A percentile compares a stretch with the other conserved stretches of the same genome.
These are phyloP conservation scores for Fusarium brachygibbosum DNA, from an alignment of 2,329 filamentous ascomycete species.

Conservation along the genomic window DNA sequence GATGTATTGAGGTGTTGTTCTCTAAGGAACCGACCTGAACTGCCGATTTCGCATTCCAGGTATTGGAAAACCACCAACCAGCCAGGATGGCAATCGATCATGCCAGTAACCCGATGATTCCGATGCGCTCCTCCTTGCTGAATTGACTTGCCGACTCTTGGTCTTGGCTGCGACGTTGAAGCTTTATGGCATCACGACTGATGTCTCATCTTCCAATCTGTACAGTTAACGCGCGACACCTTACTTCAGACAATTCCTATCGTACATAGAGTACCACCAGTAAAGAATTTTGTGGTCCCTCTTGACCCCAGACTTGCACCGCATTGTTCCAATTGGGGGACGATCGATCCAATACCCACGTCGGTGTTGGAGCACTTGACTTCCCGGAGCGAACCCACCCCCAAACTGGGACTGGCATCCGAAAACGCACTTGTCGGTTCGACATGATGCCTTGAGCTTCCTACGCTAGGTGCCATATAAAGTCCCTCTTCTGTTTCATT, in stretches of 20 bases:
- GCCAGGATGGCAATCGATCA: slow-evolving; percentile 26
- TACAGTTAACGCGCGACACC: neutral
- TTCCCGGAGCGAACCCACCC: slow-evolving; percentile 48
- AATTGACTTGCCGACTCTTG: neutral
- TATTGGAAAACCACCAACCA: slow-evolving; percentile 27
- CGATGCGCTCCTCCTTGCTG: neutral
- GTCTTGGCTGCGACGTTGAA: neutral
- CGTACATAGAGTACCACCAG: slow-evolving; percentile 9
- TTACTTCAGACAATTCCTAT: slow-evolving; percentile 28
- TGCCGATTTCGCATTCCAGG: slow-evolving; percentile 42
- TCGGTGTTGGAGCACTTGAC: slow-evolving; percentile 45
- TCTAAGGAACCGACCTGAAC: slow-evolving; percentile 25
- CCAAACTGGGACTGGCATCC: slow-evolving; percentile 40
- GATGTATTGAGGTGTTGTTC: neutral
- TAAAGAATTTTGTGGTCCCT: slow-evolving; percentile 17
- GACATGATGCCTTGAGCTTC: slow-evolving; percentile 29
- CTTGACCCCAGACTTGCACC: slow-evolving; percentile 35
- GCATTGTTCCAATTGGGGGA: slow-evolving; percentile 44
- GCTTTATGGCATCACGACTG: neutral
- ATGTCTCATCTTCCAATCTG: slow-evolving; percentile 3
- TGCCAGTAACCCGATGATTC: slow-evolving; percentile 11
- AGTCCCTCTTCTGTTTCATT: slow-evolving; percentile 41
- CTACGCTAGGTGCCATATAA: slow-evolving; percentile 40
- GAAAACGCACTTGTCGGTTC: slow-evolving; percentile 35
- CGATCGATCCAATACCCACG: slow-evolving; percentile 46